Conservation (phyloP, 306 rosid species). For the Prunus armeniaca region DNA sequence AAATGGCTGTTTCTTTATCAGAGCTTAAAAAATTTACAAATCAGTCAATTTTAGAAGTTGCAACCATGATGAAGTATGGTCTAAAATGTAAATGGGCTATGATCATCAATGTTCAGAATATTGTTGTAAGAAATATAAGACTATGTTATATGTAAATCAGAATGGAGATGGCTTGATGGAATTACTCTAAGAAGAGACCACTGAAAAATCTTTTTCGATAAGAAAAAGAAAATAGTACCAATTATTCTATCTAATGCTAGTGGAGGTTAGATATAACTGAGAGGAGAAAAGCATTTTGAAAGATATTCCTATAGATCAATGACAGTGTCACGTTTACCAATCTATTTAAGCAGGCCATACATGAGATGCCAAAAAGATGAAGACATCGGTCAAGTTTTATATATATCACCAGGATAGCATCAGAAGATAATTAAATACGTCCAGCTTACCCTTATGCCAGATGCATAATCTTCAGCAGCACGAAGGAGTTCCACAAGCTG, state of each 20-base stretch:
- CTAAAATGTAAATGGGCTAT: neutral
- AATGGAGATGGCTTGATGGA: neutral
- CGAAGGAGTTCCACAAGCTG: conserved; percentile 99
- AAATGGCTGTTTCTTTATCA: neutral
- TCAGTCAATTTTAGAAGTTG: neutral
- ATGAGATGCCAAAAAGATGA: conserved; percentile 14
- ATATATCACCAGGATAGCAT: conserved; percentile 8
- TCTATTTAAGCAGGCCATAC: conserved; percentile 4
- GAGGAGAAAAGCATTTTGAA: neutral
- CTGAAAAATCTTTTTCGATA: neutral
- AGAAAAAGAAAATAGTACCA: neutral
- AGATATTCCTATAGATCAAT: conserved; percentile 1
- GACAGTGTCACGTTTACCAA: neutral
- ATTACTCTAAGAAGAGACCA: neutral
- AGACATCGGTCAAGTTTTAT: conserved; percentile 1
- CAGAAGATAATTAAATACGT: conserved; percentile 9
- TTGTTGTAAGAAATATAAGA: neutral
- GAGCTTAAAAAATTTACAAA: neutral
- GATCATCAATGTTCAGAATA: neutral
- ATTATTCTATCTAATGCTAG: neutral
- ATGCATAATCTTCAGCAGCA: conserved; percentile 98
- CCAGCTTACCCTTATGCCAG: conserved; percentile 91
- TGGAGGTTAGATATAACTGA: too few relatives aligned
- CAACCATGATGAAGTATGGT: neutral
- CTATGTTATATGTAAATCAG: neutral